Percentiles rank a stretch among this genome's conserved stretches.
Evolutionary conservation across 1,284 basidiomycete species (phyloP).

Genomic region (Ustilago esculenta): DNA sequence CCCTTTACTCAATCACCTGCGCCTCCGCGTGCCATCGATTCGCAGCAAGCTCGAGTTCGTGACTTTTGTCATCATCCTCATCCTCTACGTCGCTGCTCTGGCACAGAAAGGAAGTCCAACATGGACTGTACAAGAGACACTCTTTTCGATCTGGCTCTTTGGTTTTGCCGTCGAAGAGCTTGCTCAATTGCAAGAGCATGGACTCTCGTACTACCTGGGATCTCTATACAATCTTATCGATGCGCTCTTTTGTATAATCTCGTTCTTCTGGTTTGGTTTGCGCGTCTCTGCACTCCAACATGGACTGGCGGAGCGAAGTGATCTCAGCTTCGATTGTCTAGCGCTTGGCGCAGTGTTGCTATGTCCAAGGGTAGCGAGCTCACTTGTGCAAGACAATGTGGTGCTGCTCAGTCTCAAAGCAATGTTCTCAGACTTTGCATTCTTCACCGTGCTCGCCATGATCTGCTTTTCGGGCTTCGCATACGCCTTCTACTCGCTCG

Average conservation of each 20-base stretch:
- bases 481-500: slow-evolving; percentile 85
- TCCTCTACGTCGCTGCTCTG: slow-evolving; percentile 65
- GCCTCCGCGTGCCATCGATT: slow-evolving; percentile 89
- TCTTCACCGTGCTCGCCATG: slow-evolving; percentile 81
- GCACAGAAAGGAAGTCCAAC: slow-evolving; percentile 51
- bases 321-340: slow-evolving; percentile 66
- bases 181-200: slow-evolving; percentile 92
- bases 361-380: slow-evolving; percentile 67
- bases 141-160: slow-evolving; percentile 58
- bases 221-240: slow-evolving; percentile 61
- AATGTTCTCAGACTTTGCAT: slow-evolving; percentile 73
- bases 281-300: slow-evolving; percentile 60
- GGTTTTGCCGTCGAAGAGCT: slow-evolving; percentile 89
- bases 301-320: slow-evolving; percentile 50
- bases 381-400: slow-evolving; percentile 67
- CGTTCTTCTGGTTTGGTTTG: slow-evolving; percentile 64
- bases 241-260: slow-evolving; percentile 63
- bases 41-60: slow-evolving; percentile 86
- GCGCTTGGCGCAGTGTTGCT: slow-evolving; percentile 64
- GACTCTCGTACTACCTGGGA: slow-evolving; percentile 76
- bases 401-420: slow-evolving; percentile 71
- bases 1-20: slow-evolving; percentile 90
- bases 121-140: slow-evolving; percentile 51
- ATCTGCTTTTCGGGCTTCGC: slow-evolving; percentile 80
- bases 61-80: slow-evolving; percentile 71